Conservation (phyloP, 1,284 basidiomycete genomes). For the Mycosarcoma mackinlayi region DNA sequence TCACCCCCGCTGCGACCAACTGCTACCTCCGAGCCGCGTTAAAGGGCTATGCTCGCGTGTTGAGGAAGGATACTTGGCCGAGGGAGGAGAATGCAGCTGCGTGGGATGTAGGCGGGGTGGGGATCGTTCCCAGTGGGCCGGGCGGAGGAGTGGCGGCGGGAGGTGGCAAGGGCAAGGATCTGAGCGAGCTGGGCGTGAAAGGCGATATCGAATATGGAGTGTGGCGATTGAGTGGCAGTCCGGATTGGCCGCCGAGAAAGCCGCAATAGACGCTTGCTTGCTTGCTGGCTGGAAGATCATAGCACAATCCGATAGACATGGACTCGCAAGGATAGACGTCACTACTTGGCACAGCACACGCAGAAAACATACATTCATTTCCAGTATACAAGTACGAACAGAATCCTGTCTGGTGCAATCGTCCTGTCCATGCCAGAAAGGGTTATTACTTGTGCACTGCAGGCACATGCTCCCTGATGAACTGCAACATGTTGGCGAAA, state of each 20-base stretch:
- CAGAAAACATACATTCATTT: background rate
- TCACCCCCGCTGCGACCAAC: conserved; percentile 51
- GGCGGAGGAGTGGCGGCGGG: conserved; percentile 41
- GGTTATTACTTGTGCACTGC: background rate
- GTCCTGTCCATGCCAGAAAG: background rate
- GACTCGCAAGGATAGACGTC: no score
- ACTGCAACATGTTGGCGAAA: conserved; percentile 22
- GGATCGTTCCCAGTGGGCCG: conserved; percentile 26
- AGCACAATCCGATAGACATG: no score
- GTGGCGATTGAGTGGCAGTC: conserved; percentile 42
- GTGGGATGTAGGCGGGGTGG: conserved; percentile 26
- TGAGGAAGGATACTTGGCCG: conserved; percentile 38
- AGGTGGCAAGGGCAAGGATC: conserved; percentile 43
- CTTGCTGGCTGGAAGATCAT: no score
- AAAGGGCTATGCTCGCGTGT: conserved; percentile 28
- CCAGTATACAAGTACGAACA: background rate
- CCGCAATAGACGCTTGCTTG: background rate
- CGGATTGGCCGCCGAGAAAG: conserved; percentile 36
- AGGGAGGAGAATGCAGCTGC: conserved; percentile 20
- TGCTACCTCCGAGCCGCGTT: conserved; percentile 52
- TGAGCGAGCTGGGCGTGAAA: conserved; percentile 27
- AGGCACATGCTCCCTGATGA: conserved; percentile 19
- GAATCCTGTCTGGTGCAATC: background rate
- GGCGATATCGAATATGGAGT: conserved; percentile 58
- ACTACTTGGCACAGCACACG: background rate